These are phyloP conservation scores for Penicillium robsamsonii DNA, from an alignment of 495 filamentous ascomycete genomes.

Conservation along the genomic window DNA sequence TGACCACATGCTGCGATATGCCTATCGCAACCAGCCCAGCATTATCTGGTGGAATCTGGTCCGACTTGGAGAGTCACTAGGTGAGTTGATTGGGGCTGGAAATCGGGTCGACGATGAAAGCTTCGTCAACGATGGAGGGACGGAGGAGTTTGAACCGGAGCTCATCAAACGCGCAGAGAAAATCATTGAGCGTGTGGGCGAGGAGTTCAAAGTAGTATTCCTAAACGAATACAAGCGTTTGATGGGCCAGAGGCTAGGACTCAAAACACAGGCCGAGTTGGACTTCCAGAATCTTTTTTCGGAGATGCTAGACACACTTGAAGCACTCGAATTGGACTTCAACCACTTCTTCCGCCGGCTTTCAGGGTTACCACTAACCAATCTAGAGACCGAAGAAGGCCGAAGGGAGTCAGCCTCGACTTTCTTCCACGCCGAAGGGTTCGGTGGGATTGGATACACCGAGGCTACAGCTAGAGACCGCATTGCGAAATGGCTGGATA, in stretches of 20 bases:
- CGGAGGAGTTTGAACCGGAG: constrained; percentile 61
- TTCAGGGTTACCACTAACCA: constrained; percentile 52
- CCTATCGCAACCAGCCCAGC: constrained; percentile 89
- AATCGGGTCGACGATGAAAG: constrained; percentile 60
- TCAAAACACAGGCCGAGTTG: constrained; percentile 58
- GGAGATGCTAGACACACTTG: constrained; percentile 77
- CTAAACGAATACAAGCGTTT: constrained; percentile 79
- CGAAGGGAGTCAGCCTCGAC: constrained; percentile 55
- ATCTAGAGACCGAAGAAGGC: constrained; percentile 59
- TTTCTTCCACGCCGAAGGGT: constrained; percentile 72
- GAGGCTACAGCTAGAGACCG: constrained; percentile 57
- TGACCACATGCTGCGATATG: constrained; percentile 81
- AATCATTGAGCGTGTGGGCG: constrained; percentile 70
- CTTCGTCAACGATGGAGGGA: constrained; percentile 71
- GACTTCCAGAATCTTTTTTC: constrained; percentile 80
- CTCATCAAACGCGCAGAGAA: constrained; percentile 77
- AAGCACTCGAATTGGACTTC: constrained; percentile 80
- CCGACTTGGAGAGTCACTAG: constrained; percentile 84
- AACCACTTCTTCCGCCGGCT: constrained; percentile 86
- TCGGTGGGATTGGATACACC: constrained; percentile 55
- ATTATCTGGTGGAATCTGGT: constrained; percentile 99
- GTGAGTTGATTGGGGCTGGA: constrained; percentile 80
- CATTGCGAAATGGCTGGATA: constrained; percentile 72
- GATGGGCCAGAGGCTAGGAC: constrained; percentile 74
- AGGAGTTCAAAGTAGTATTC: constrained; percentile 86